Base-by-base conservation (phyloP, 768 basidiomycete species). In the Pleurotus ostreatus region DNA sequence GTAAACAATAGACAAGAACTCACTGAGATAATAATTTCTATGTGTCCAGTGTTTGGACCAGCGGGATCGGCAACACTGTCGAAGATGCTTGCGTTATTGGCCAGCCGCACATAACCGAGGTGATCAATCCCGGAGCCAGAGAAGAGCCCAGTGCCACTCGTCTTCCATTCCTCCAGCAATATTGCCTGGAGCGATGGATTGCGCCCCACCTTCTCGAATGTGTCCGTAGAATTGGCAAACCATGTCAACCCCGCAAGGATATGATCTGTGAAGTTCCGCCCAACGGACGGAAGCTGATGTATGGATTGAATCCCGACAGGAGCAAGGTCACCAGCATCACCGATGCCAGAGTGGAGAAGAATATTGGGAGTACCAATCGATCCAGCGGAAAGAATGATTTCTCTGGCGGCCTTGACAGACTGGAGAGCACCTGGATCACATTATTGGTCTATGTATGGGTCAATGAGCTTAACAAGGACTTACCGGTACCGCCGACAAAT, bases 301-400 rank as follows among this genome's bases (percentile, higher is more conserved):
- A 74, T 61, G 15, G 65, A 65, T 5, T 73, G 63, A 1, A 71
- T 74, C 9, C 70, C 71, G 6, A 39, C 9, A 4, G 8, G 9
- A 22, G 34, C n/a, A 25, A 72, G 61, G 20, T 55, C 40, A 5
- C 46, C 48, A 2, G 54, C n/a, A 40, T 67, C 57, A 8, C 73
- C 73, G 55, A 74, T 74, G 15, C 71, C 71, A 20, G 70, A 72
- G 34, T 67, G 64, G 37, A 70, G 44, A 11, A 73, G 63, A 22
- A 73, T 62, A 25, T 61, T 61, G 8, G 72, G 70, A 7, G 70
- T 69, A 2, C 63, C 65, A 22, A 72, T 59, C 6, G 65, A 52
- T 1, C 74, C 74, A 6, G 71, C 71, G 2, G 74, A 70, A 11
- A 74, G 59, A 26, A 75, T 70, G 38, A 75, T 63, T 59, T 75